Base-by-base conservation (phyloP, 441 rosid genomes). In the Gossypium davidsonii region DNA sequence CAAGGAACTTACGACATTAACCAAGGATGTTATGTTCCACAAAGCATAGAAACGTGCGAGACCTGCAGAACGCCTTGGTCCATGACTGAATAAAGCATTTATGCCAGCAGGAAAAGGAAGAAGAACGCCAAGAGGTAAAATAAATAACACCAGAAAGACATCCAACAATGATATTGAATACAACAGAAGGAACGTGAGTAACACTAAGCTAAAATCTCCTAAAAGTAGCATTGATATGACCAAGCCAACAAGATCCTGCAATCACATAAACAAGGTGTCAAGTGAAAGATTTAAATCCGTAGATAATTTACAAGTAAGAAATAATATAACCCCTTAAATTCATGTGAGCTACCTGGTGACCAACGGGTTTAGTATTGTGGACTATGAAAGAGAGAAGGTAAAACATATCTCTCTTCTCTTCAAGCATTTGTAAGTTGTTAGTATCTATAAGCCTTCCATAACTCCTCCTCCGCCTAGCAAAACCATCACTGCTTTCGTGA, bases 221-320 rank as follows among this genome's bases (percentile, higher is more conserved):
- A 96, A 79, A 75, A 96, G 97, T 80, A 96, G 83, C 88, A 94
- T 88, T 48, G 99, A 96, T 84, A 96, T 94, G 79, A 94, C 94
- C 86, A 94, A 82, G 74, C 99, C 99, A 83, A 96, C 99, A 84
- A 96, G 94, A 85, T 94, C 99, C 99, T 96, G 91, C 88, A 84
- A 66, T 34, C 72, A 70, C 58, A 80, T 56, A 56, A 56, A 76
- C 20, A 75, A 69, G 42, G 15, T 4, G 56, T 56, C 26, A 66
- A 25, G 31, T 28, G 71, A 37, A 59, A 59, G 20, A 67, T 73
- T 49, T 62, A 73, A 76, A 72, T 68, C 70, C 64, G 57, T 46
- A 57, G 46, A 20, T 46, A 68, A 62, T 48, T 28, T 28, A 59
- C 64, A 26, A 59, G 26, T 0, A 12, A 34, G 17, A 37, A 23